Percentiles rank a stretch among this genome's conserved stretches.
Conservation (phyloP, 2,329 filamentous ascomycete species). For the Sporothrix brasiliensis region DNA sequence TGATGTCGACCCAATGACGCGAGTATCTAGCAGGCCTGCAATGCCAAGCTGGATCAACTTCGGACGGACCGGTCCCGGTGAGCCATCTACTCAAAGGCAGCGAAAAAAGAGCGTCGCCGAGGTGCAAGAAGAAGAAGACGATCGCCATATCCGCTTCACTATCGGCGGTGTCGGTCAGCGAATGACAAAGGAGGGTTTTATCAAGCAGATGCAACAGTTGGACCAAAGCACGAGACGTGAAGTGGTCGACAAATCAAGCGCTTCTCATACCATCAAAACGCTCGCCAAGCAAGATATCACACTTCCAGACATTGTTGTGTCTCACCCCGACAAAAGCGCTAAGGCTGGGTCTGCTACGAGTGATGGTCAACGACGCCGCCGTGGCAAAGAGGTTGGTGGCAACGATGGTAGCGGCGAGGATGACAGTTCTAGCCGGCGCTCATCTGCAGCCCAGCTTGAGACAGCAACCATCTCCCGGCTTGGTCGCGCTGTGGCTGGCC, state of each 20-base stretch:
- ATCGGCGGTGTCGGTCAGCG: slow-evolving; percentile 71
- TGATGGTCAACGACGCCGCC: background rate
- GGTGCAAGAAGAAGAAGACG: slow-evolving; percentile 62
- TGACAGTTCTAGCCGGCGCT: slow-evolving; percentile 19
- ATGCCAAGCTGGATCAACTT: slow-evolving; percentile 58
- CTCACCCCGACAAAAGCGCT: slow-evolving; percentile 19
- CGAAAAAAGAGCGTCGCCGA: slow-evolving; percentile 49
- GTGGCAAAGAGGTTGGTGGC: background rate
- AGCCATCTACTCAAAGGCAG: slow-evolving; percentile 39
- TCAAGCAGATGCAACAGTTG: slow-evolving; percentile 71
- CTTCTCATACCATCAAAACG: slow-evolving; percentile 53
- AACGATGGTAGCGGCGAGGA: slow-evolving; percentile 1
- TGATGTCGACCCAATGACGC: slow-evolving; percentile 34
- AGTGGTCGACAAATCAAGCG: slow-evolving; percentile 56
- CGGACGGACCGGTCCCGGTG: slow-evolving; percentile 41
- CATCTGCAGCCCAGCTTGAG: slow-evolving; percentile 27
- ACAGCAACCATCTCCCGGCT: background rate
- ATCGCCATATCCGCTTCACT: slow-evolving; percentile 73
- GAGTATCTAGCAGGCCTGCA: slow-evolving; percentile 46
- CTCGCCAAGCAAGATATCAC: slow-evolving; percentile 50
- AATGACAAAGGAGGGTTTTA: slow-evolving; percentile 80
- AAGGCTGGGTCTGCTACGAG: background rate
- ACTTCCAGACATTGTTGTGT: slow-evolving; percentile 25
- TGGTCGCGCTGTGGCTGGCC: background rate
- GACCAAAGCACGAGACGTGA: slow-evolving; percentile 66